A percentile compares a stretch with the other conserved stretches of the same genome.
phyloP scores from a whole-genome alignment of 768 basidiomycete genomes.

The Russula vinacea region DNA sequence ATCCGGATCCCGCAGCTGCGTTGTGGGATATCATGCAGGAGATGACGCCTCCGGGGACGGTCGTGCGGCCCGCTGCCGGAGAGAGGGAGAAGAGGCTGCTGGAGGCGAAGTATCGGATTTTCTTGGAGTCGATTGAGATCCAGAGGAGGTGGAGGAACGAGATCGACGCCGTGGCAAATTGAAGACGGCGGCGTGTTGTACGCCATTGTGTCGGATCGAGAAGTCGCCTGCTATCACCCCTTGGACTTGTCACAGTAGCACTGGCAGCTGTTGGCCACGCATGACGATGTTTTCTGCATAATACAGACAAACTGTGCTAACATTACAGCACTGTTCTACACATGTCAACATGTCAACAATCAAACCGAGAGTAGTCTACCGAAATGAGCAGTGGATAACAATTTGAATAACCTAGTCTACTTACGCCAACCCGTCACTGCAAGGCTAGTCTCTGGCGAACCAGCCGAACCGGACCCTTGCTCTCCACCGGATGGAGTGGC shows the following conservation, averaged over 20 bases:
- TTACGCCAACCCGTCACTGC: too few species aligned
- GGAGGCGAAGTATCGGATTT: constrained; percentile 92
- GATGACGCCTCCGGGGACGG: constrained; percentile 84
- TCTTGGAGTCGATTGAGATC: constrained; percentile 81
- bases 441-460: too few species aligned
- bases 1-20: constrained; percentile 54
- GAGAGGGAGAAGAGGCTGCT: constrained; percentile 68
- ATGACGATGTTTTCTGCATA: not conserved
- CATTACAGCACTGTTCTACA: too few species aligned
- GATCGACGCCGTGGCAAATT: constrained; percentile 57
- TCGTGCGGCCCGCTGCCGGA: constrained; percentile 62
- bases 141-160: constrained; percentile 84
- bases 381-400: too few species aligned
- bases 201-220: not conserved
- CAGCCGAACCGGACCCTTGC: too few species aligned
- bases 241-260: too few species aligned
- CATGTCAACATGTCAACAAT: not conserved
- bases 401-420: too few species aligned
- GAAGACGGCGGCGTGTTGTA: not conserved
- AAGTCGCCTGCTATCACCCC: not conserved
- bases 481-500: too few species aligned
- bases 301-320: not conserved
- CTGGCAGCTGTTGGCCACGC: too few species aligned
- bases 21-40: constrained; percentile 96
- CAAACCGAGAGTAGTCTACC: not conserved